phyloP scores from a whole-genome alignment of 2,329 filamentous ascomycete species.

The Colletotrichum trifolii region DNA sequence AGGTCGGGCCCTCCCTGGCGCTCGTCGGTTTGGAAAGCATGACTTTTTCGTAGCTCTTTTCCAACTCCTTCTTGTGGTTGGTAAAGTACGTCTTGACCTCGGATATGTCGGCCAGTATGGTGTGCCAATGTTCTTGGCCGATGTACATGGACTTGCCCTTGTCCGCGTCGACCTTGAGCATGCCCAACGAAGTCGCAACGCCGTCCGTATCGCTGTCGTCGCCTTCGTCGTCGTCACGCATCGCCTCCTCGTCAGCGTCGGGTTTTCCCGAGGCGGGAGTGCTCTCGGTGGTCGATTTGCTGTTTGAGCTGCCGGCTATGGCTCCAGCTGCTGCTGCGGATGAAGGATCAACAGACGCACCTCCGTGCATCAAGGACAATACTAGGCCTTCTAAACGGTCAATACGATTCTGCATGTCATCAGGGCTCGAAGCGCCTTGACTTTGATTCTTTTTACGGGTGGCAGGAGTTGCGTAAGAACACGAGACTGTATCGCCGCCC shows the following conservation, averaged over 20 bases:
- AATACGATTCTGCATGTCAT: slow-evolving; percentile 99
- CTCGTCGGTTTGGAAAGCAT: slow-evolving; percentile 72
- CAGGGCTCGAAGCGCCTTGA: slow-evolving; percentile 72
- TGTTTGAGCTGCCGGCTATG: slow-evolving; percentile 37
- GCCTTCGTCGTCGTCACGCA: slow-evolving; percentile 63
- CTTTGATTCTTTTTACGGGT: slow-evolving; percentile 79
- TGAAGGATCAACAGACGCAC: slow-evolving; percentile 62
- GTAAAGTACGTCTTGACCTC: slow-evolving; percentile 94
- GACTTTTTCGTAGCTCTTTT: slow-evolving; percentile 82
- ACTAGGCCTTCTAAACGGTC: slow-evolving; percentile 94
- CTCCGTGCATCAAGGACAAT: slow-evolving; percentile 92
- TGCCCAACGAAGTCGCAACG: slow-evolving; percentile 79
- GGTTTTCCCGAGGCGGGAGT: slow-evolving; percentile 56
- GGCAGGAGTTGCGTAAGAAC: slow-evolving; percentile 82
- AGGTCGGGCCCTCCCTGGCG: slow-evolving; percentile 74
- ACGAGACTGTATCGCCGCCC: slow-evolving; percentile 81
- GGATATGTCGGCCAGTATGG: slow-evolving; percentile 82
- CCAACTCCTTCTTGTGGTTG: slow-evolving; percentile 88
- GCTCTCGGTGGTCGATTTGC: slow-evolving; percentile 53
- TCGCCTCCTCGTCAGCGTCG: slow-evolving; percentile 66
- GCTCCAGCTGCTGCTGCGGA: slow-evolving; percentile 46
- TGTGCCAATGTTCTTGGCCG: slow-evolving; percentile 86
- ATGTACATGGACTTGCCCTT: slow-evolving; percentile 84
- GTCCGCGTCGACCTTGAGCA: slow-evolving; percentile 82
- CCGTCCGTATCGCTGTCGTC: slow-evolving; percentile 78